These are phyloP conservation scores for Fagopyrum tataricum DNA, from an alignment of 148 eudicot genomes.

Conservation along the genomic window DNA sequence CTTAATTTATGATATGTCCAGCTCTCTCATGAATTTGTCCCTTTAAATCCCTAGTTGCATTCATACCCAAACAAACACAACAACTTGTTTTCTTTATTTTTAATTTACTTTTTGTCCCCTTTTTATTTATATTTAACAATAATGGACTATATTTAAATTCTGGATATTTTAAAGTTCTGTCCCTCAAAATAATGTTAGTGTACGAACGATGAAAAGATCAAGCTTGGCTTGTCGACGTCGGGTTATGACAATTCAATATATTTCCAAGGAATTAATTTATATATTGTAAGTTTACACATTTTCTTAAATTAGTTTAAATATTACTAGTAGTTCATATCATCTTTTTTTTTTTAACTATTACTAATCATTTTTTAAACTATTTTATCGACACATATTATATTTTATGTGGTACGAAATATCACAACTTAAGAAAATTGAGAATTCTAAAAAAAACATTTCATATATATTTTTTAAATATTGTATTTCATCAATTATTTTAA, in stretches of 20 bases:
- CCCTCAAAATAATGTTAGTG: not conserved
- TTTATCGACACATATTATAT: too few species aligned
- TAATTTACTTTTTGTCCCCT: constrained; percentile 6
- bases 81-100: not conserved
- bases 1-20: not conserved
- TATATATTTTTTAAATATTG: too few species aligned
- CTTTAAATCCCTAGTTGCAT: not conserved
- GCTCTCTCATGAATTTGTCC: not conserved
- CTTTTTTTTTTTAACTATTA: too few species aligned
- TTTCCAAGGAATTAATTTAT: too few species aligned
- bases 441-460: too few species aligned
- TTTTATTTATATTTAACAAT: not conserved
- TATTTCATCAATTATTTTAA: too few species aligned
- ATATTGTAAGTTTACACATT: too few species aligned
- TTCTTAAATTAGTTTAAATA: too few species aligned
- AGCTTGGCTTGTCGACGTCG: constrained; percentile 7
- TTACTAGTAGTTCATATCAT: too few species aligned
- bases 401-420: too few species aligned
- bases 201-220: constrained; percentile 3
- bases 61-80: not conserved
- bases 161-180: not conserved
- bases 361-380: too few species aligned
- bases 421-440: too few species aligned
- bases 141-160: not conserved
- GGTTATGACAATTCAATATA: not conserved